Evolutionary conservation across 2,329 filamentous ascomycete species (phyloP), one percentile per base, ranked within the genome.

Genomic region (Trichoderma afroharzianum): DNA sequence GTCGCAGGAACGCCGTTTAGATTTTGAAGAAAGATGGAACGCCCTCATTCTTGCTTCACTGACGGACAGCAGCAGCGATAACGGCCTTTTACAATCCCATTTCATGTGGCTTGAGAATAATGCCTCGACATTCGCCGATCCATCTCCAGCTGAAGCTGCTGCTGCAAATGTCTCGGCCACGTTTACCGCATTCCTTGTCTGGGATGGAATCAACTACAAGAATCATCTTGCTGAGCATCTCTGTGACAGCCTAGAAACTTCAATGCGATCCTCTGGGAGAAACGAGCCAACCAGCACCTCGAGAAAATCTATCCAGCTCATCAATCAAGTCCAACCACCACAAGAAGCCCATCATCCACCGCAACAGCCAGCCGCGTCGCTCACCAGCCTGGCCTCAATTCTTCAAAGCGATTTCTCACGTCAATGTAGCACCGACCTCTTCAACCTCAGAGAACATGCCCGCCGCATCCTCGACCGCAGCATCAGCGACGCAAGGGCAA

Each of bases 281-380:
- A 24, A 24, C 11, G 11, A 24, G 21, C n/a, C 21, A 24, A n/a
- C 43, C 2, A 53, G 0, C 21, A 53, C 6, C 21, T 53, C 6
- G 11, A 53, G 43, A 14, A 50, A 50, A 6, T 6, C 11, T 9
- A 21, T 53, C 1, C 47, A 53, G 2, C 21, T 53, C 47, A 53
- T 24, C n/a, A 53, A 24, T 11, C 21, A 1, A 7, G 21, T 24
- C n/a, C 47, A 24, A 53, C 43, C 3, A 47, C 15, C 6, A 50
- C 21, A 6, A 24, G n/a, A 53, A 24, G 11, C 47, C 5, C 47
- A 7, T 14, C 0, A 24, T 24, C n/a, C 2, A 53, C 47, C 11
- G 2, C 47, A 0, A 14, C 47, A 24, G 1, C 21, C 21, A 24
- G 0, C 21, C 21, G 0, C 11, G 0, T 2, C 11, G 11, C 21